A percentile compares a stretch with the other conserved stretches of the same genome.
phyloP scores from a whole-genome alignment of 2,329 filamentous ascomycete genomes.

The Colletotrichum falcatum region DNA sequence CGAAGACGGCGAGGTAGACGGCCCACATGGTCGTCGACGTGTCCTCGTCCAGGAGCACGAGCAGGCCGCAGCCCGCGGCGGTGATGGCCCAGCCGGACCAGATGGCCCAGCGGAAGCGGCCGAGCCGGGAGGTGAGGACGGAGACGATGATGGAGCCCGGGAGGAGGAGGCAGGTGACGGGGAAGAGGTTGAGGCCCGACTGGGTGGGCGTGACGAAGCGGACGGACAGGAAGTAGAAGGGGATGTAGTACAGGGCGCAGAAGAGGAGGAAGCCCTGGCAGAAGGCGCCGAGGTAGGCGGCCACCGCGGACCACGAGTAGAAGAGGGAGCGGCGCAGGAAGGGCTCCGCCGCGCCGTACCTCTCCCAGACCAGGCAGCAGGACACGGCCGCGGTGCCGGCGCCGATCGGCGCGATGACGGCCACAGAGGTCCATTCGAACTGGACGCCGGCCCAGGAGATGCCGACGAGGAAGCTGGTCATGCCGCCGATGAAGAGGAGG shows the following conservation, averaged over 20 bases:
- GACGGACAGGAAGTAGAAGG: neutral
- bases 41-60: neutral
- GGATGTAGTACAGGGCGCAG: conserved; percentile 8
- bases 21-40: neutral
- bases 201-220: neutral
- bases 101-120: conserved; percentile 9
- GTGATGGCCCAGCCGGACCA: conserved; percentile 16
- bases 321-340: conserved; percentile 7
- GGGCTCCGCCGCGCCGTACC: neutral
- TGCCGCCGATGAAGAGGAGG: conserved; percentile 5
- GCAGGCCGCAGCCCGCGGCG: conserved; percentile 1
- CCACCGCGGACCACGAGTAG: neutral
- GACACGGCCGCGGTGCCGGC: neutral
- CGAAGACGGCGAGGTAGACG: neutral
- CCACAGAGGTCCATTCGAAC: neutral
- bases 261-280: conserved; percentile 7
- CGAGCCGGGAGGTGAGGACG: neutral
- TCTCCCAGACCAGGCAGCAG: neutral
- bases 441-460: conserved; percentile 11
- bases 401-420: neutral
- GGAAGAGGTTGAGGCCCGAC: neutral
- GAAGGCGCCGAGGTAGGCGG: conserved; percentile 3
- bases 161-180: neutral
- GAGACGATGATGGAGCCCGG: conserved; percentile 6
- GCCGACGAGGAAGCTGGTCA: conserved; percentile 18